Base-by-base conservation (phyloP, 2,329 filamentous ascomycete species). In the Botryotinia narcissicola region DNA sequence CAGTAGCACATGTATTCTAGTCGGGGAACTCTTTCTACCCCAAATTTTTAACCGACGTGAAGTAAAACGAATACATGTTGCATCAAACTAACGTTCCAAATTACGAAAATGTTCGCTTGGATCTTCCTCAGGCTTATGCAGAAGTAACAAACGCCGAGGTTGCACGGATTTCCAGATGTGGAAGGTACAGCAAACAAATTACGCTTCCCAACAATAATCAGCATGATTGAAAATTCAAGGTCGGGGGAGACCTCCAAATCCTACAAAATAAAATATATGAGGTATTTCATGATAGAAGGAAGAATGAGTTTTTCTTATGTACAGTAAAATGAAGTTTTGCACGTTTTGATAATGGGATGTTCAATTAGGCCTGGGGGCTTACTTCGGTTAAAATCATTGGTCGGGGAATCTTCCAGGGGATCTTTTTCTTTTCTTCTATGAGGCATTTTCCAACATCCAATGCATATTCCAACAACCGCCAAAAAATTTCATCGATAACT, bases 311-410 rank as follows among this genome's bases (percentile, higher is more conserved):
- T 35, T 48, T 48, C 29, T n/a, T 18, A 35, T 66, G 18, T 66
- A n/a, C 20, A 35, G 14, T 25, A 9, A 48, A 35, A 66, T 25
- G n/a, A 64, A 22, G n/a, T 46, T 46, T 46, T 46, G 40, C 42
- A 32, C 42, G 4, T 64, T 61, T 44, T 46, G 61, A 63, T 44
- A 63, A 63, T 63, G 61, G n/a, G 40, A 66, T 66, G 29, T 48
- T 66, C 44, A 1, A 51, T 48, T 66, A 14, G 44, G 63, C 25
- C 35, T 25, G 63, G 44, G 22, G 44, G 44, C 44, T 37, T 25
- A n/a, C 63, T 51, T 66, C 63, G 63, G 44, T 37, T 66, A 48
- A 66, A 9, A 48, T 48, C 44, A 66, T 66, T 66, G 63, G 63
- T 25, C 29, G 44, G 44, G 63, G 44, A 66, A 46, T 32, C 42